Base-by-base conservation (phyloP, 441 rosid genomes). In the Breynia disticha region DNA sequence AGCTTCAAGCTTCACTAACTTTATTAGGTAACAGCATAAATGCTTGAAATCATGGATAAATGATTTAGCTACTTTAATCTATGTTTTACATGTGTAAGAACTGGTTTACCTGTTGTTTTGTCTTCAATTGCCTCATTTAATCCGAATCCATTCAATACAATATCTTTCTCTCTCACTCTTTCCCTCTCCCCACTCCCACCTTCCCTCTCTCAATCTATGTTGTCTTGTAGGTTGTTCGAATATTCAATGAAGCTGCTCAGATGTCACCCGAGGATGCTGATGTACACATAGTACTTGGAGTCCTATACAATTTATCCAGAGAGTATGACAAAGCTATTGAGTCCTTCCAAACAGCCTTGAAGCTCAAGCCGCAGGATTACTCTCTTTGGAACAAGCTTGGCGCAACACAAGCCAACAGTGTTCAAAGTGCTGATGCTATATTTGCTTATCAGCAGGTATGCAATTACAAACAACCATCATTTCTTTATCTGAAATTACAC, bases 301-400 rank as follows among this genome's bases (percentile, higher is more conserved):
- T 93, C 37, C 80, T 93, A 49, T 89, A 75, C 73, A 89, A 93
- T 72, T 78, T 93, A 55, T 89, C 99, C 10, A 74, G 96, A 56
- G 96, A 93, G 55, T 89, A 81, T 54, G 97, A 93, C 59, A 89
- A 76, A 70, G 99, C 97, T 47, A 87, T 93, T 63, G 72, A 59
- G 22, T 78, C 99, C 50, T 93, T 93, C 67, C 76, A 80, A 69
- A 84, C 75, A 17, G 96, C 99, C 32, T 71, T 93, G 62, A 72
- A 87, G 67, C 88, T 93, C 60, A 86, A 83, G 76, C 96, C 99
- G 71, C 79, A 78, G 56, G 99, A 93, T 75, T 93, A 93, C 74
- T 93, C 99, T 21, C 93, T 93, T 17, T 93, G 99, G 99, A 93
- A 93, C 78, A 93, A 93, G 72, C 91, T 93, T 41, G 99, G 99